Base-by-base conservation (phyloP, 768 basidiomycete genomes). In the Wakefieldia striispora region DNA sequence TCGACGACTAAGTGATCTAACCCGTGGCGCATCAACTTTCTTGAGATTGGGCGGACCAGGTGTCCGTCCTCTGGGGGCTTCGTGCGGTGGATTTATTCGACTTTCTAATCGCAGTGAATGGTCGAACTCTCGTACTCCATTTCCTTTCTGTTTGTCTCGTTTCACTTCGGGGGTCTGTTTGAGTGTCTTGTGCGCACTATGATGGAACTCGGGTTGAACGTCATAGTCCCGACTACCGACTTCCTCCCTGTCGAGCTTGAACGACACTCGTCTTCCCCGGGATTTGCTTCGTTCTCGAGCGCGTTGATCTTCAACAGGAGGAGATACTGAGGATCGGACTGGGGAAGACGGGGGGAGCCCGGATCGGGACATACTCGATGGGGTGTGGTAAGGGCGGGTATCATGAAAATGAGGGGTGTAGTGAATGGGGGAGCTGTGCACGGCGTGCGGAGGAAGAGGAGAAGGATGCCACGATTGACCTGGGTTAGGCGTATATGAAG, bases 321-420 rank as follows among this genome's bases (percentile, higher is more conserved):
- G 71, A 23, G 76, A 69, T 4, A 73, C 71, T 1, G 71, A 71
- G n/a, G 56, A 56, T 12, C 47, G 59, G 47, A 75, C 67, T 3
- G 81, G 76, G 4, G 81, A 78, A 37, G 77, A 77, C 6, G 82
- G 77, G 4, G 81, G 79, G n/a, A 78, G 55, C 1, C 75, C 76
- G 8, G 72, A 77, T 43, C 55, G 60, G 16, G 81, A 78, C 43
- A 73, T 68, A 35, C 67, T 68, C 3, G 80, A 70, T 45, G 51
- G 59, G 23, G 50, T 55, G 35, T 49, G 60, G 53, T 55, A 54
- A 23, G 43, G 44, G 11, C 60, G 58, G 0, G n/a, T n/a, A n/a
- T n/a, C n/a, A n/a, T n/a, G n/a, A n/a, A n/a, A n/a, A n/a, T n/a
- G n/a, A n/a, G 56, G 47, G 14, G 53, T 37, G 31, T 50, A 49